Conservation (phyloP, 257 asterid genomes). For the Oldenlandia corymbosa region DNA sequence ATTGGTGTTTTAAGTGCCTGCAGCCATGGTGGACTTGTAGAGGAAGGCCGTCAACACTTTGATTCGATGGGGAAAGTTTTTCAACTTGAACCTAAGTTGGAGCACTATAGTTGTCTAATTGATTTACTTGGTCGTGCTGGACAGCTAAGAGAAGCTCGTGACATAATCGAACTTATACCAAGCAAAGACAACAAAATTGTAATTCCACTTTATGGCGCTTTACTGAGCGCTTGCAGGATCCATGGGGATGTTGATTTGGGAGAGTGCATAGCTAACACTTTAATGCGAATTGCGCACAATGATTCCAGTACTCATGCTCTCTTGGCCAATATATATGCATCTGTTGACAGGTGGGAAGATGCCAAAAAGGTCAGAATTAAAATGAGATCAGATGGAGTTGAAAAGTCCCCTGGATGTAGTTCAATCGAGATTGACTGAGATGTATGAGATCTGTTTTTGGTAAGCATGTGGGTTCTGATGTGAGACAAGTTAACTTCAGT, state of each 20-base stretch:
- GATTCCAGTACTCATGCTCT: slow-evolving; percentile 64
- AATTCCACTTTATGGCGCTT: slow-evolving; percentile 61
- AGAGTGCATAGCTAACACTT: slow-evolving; percentile 58
- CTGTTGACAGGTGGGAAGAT: slow-evolving; percentile 77
- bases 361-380: slow-evolving; percentile 40
- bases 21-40: slow-evolving; percentile 79
- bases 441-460: slow-evolving; percentile 13
- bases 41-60: slow-evolving; percentile 70
- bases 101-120: slow-evolving; percentile 75
- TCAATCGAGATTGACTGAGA: slow-evolving; percentile 30
- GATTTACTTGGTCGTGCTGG: slow-evolving; percentile 89
- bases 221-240: slow-evolving; percentile 80
- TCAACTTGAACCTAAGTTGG: slow-evolving; percentile 60
- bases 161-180: slow-evolving; percentile 35
- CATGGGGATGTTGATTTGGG: slow-evolving; percentile 61
- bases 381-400: slow-evolving; percentile 36
- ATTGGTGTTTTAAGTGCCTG: slow-evolving; percentile 80
- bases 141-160: slow-evolving; percentile 66
- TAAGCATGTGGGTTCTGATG: slow-evolving; percentile 1
- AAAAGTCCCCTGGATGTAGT: slow-evolving; percentile 78
- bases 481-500: background rate
- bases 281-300: slow-evolving; percentile 39
- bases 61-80: slow-evolving; percentile 47
- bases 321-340: slow-evolving; percentile 63
- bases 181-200: slow-evolving; percentile 32